These are phyloP conservation scores for Akanthomyces muscarius DNA, from an alignment of 2,329 filamentous ascomycete genomes.

Conservation along the genomic window DNA sequence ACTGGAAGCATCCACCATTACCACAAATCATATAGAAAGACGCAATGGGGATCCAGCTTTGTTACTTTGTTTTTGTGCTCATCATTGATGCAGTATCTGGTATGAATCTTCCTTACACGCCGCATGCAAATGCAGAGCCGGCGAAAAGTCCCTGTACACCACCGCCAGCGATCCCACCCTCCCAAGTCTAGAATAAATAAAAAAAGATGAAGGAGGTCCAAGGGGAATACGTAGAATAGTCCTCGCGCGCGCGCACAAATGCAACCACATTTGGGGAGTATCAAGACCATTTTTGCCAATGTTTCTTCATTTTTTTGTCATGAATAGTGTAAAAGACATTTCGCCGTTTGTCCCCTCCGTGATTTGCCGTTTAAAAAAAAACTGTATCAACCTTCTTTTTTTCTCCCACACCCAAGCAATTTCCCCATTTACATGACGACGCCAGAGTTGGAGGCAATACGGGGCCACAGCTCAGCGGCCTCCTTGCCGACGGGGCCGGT, in stretches of 20 bases:
- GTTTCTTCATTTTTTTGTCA: slow-evolving; percentile 10
- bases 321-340: slow-evolving; percentile 17
- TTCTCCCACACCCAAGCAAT: slow-evolving; percentile 21
- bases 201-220: neutral
- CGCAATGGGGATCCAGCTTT: slow-evolving; percentile 26
- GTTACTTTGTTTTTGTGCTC: slow-evolving; percentile 29
- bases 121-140: slow-evolving; percentile 51
- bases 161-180: slow-evolving; percentile 12
- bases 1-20: slow-evolving; percentile 19
- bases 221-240: neutral
- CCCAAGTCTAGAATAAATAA: slow-evolving; percentile 9
- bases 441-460: slow-evolving; percentile 99
- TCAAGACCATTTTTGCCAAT: slow-evolving; percentile 2
- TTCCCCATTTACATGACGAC: slow-evolving; percentile 88
- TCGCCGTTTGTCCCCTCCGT: slow-evolving; percentile 12
- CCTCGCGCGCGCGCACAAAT: neutral
- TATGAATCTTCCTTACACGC: slow-evolving; percentile 52
- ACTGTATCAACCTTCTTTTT: slow-evolving; percentile 22
- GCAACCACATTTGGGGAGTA: neutral
- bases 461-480: slow-evolving; percentile 98
- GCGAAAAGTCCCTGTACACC: slow-evolving; percentile 40
- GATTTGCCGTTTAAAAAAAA: slow-evolving; percentile 10
- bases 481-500: slow-evolving; percentile 99
- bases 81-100: slow-evolving; percentile 48
- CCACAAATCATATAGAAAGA: neutral